Base-by-base conservation (phyloP, 306 rosid species). In the Hippophae rhamnoides region DNA sequence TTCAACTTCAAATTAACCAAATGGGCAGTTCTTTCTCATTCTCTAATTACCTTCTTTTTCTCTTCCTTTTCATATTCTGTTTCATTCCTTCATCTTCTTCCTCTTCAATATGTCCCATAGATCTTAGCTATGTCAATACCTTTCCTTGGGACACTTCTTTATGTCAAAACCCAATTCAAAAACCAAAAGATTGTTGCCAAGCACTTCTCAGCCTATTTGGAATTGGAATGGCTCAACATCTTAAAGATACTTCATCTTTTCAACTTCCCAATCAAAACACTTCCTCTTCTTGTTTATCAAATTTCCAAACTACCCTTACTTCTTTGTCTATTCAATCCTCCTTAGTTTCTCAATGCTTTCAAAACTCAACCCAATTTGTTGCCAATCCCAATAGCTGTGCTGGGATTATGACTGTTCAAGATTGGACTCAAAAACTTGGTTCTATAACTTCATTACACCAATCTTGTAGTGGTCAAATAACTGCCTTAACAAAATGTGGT, bases 121-220 rank as follows among this genome's bases (percentile, higher is more conserved):
- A 89, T 70, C 81, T 89, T 44, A 76, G 71, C 78, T 86, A 82
- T 47, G 93, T 89, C 10, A 43, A 63, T 5, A 78, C 86, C 62
- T 59, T 81, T 54, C 93, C 95, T 4, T 86, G 97, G 97, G 78
- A 89, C 86, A 64, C 84, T 27, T 65, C 97, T 38, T 7, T 64
- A 2, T 89, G 97, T 65, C 66, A 8, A 10, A 56, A 43, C 13
- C 77, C 81, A 2, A 31, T 62, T 27, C 65, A 50, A 26, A 27
- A 47, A 1, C 65, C 47, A 26, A 27, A 47, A 1, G 81, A 72
- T 11, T 89, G 97, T 53, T 89, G 97, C 69, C 84, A 76, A 58
- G 27, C 89, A 8, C 87, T 89, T 12, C 75, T 74, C 11, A 72
- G 89, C 67, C 72, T 86, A 69, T 13, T 84, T 5, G 93, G 86